Base-by-base conservation (phyloP, 1,139 yeast genomes). In the Hemisphaericaspora subhashii region DNA sequence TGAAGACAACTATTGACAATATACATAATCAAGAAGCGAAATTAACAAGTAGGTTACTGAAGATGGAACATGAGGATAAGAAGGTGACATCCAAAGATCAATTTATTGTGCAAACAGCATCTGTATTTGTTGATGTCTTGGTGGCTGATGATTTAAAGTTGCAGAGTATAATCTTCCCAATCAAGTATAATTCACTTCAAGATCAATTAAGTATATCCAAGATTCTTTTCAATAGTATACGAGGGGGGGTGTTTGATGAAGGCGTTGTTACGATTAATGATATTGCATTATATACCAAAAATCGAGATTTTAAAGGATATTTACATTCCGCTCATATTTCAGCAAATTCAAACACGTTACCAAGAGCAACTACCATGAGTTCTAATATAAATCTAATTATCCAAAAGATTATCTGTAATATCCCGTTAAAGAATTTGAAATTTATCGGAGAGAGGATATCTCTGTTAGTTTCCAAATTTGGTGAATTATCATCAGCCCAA, bases 51-150 rank as follows among this genome's bases (percentile, higher is more conserved):
- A 30, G 24, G n/a, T 17, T 15, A 2, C 31, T 36, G 13, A 26
- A 24, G 9, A 16, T 21, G 17, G 33, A 38, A 30, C 33, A 31
- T 10, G 10, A 17, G n/a, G 13, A 21, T 4, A 18, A 16, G 45
- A 23, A 35, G 36, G 28, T 27, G 11, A 24, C 27, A 4, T 23
- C 37, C 5, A 36, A 35, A 13, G 17, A 22, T 25, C 58, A 54
- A 26, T 36, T 67, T 17, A 48, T 68, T 3, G 40, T 69, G 6
- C 76, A 69, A 47, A 64, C 73, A 1, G 58, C 72, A 1, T 50
- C 62, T 4, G 46, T 65, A 3, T 47, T 47, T 1, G 26, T 60
- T 14, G 45, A 42, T 14, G 21, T 55, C 4, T 32, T 29, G 12
- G 32, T 58, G 8, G 37, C 45, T 7, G 35, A 44, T 2, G 36